phyloP scores from a whole-genome alignment of 2,329 filamentous ascomycete species.

The Phyllosticta citrichinensis region DNA sequence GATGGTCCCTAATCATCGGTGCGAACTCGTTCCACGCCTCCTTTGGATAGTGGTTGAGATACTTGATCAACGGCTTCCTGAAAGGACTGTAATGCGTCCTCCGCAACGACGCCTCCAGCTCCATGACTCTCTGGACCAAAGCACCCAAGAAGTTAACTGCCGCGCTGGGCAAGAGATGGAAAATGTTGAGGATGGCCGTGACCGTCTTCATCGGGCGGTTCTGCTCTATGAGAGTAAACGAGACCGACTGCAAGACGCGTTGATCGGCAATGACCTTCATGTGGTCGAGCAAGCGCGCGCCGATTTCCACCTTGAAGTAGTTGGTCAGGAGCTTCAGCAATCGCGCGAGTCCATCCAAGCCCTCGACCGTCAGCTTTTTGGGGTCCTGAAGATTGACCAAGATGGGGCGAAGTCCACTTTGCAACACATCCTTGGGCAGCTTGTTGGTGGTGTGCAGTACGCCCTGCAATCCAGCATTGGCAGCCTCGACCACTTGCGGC shows the following conservation, averaged over 20 bases:
- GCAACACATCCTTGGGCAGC: slow-evolving; percentile 86
- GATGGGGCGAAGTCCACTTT: slow-evolving; percentile 90
- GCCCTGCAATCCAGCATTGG: slow-evolving; percentile 79
- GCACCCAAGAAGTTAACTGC: slow-evolving; percentile 86
- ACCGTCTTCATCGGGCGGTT: slow-evolving; percentile 89
- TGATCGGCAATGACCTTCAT: slow-evolving; percentile 84
- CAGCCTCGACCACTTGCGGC: slow-evolving; percentile 82
- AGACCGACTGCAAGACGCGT: slow-evolving; percentile 71
- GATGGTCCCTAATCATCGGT: slow-evolving; percentile 70
- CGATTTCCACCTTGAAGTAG: slow-evolving; percentile 99
- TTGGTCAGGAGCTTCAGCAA: slow-evolving; percentile 87
- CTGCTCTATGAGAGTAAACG: slow-evolving; percentile 91
- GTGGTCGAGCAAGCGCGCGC: slow-evolving; percentile 83
- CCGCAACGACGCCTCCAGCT: slow-evolving; percentile 74
- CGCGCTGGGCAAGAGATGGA: slow-evolving; percentile 84
- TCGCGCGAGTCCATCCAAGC: slow-evolving; percentile 81
- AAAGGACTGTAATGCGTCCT: slow-evolving; percentile 88
- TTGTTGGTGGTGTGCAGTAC: slow-evolving; percentile 85
- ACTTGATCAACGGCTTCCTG: slow-evolving; percentile 79
- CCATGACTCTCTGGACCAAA: slow-evolving; percentile 81
- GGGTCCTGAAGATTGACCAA: slow-evolving; percentile 92
- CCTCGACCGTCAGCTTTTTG: slow-evolving; percentile 77
- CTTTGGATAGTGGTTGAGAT: slow-evolving; percentile 83
- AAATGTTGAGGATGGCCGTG: slow-evolving; percentile 89
- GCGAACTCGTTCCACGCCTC: slow-evolving; percentile 77